Percentiles rank a stretch among this genome's conserved stretches.
Evolutionary conservation across 495 filamentous ascomycete species (phyloP).

Genomic region (Podospora pseudopauciseta): DNA sequence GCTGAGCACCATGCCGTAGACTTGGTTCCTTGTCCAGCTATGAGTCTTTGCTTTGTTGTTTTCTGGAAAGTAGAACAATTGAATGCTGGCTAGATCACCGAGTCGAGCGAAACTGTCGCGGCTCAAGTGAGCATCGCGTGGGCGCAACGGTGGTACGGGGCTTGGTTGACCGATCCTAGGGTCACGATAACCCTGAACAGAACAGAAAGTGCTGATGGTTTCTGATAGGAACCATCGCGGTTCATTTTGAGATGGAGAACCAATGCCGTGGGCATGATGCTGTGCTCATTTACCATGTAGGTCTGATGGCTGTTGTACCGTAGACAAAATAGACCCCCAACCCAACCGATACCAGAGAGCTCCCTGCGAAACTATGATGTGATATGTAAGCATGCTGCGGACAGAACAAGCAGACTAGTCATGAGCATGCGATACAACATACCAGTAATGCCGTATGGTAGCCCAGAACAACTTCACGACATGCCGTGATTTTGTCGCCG

Average conservation of each 20-base stretch:
- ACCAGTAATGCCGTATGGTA: not conserved
- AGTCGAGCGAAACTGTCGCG: not conserved
- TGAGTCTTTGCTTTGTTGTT: not conserved
- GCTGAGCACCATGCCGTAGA: not conserved
- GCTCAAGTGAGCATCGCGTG: too few relatives aligned
- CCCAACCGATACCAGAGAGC: not conserved
- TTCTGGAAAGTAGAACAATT: not conserved
- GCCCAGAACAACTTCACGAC: not conserved
- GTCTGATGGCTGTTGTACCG: too few relatives aligned
- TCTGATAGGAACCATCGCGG: not conserved
- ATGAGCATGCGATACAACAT: not conserved
- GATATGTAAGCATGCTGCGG: not conserved
- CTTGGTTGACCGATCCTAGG: not conserved
- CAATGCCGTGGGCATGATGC: not conserved
- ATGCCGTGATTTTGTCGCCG: not conserved
- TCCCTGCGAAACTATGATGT: not conserved
- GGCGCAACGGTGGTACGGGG: not conserved
- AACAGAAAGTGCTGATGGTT: too few relatives aligned
- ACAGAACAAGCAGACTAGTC: not conserved
- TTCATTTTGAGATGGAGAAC: not conserved
- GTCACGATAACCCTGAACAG: not conserved
- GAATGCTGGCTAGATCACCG: not conserved
- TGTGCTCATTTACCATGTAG: not conserved
- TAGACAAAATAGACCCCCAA: not conserved
- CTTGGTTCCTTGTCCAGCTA: not conserved